A percentile compares a stretch with the other conserved stretches of the same genome.
phyloP scores from a whole-genome alignment of 139 green algal genomes.

The Micractinium conductrix region DNA sequence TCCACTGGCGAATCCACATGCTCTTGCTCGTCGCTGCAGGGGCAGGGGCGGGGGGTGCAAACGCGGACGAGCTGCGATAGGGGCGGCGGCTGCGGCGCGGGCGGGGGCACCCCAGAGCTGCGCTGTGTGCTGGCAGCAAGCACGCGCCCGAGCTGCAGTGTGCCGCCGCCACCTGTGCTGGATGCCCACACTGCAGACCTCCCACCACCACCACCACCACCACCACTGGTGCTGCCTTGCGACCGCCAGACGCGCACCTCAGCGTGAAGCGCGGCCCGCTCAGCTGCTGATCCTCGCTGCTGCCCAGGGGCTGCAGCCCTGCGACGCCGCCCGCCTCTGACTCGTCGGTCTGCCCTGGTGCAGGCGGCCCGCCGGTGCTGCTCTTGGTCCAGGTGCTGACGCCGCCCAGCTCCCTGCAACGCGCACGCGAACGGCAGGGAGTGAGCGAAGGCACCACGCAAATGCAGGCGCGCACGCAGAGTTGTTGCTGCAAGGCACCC shows the following conservation, averaged over 20 bases:
- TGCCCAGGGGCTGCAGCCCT: not conserved
- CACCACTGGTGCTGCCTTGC: not conserved
- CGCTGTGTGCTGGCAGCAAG: no score
- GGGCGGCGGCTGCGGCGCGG: no score
- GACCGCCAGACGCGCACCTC: not conserved
- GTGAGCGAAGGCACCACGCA: not conserved
- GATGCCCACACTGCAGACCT: no score
- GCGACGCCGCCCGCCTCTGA: not conserved
- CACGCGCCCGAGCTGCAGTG: no score
- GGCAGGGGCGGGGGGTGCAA: no score
- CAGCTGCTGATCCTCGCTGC: constrained; percentile 17
- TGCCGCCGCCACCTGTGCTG: no score
- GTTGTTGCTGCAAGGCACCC: no score
- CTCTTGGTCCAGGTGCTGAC: not conserved
- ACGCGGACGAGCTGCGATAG: no score
- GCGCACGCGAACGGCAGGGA: no score
- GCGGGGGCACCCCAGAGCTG: no score
- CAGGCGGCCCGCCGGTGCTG: constrained; percentile 11
- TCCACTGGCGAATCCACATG: constrained; percentile 20
- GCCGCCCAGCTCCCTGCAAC: not conserved
- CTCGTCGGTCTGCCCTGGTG: constrained; percentile 14
- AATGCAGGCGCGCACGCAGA: no score
- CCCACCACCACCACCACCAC: no score
- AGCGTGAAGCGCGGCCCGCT: constrained; percentile 18
- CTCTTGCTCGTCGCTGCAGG: constrained; percentile 33